Conservation (phyloP, 78 protist genomes). For the Capsaspora owczarzaki region DNA sequence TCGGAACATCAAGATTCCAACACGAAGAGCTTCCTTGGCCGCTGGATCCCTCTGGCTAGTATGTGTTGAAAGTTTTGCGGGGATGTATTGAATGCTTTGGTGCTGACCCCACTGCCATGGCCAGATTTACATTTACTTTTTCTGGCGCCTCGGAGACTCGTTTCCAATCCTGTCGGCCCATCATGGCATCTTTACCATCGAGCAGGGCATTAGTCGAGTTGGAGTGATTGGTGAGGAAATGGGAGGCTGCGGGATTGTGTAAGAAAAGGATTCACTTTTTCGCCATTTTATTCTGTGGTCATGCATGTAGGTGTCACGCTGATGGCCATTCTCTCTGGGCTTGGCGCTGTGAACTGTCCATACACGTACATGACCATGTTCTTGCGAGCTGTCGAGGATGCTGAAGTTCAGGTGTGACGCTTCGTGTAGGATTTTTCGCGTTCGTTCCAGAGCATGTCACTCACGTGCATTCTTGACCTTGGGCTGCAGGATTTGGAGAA, state of each 20-base stretch:
- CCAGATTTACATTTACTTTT: slow-evolving; percentile 33
- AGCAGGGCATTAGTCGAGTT: slow-evolving; percentile 59
- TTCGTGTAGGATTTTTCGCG: background rate
- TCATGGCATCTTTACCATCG: slow-evolving; percentile 43
- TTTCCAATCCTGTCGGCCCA: slow-evolving; percentile 60
- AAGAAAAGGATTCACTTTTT: background rate
- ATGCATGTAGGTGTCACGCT: slow-evolving; percentile 36
- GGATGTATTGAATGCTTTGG: background rate
- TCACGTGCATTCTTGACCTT: too few relatives aligned
- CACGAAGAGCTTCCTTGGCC: background rate
- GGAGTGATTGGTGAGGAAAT: slow-evolving; percentile 49
- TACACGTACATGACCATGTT: slow-evolving; percentile 46
- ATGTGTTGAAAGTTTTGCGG: background rate
- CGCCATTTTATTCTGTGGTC: background rate
- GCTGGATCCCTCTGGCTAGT: background rate
- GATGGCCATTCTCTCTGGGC: slow-evolving; percentile 72
- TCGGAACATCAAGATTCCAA: background rate
- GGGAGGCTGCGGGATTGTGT: too few relatives aligned
- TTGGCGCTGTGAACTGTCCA: slow-evolving; percentile 73
- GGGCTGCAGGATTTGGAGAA: too few relatives aligned
- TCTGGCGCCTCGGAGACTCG: slow-evolving; percentile 70
- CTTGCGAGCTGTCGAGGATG: slow-evolving; percentile 17
- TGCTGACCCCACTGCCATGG: background rate
- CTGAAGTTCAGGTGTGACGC: background rate
- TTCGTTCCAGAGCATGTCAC: too few relatives aligned